Conservation (phyloP, 257 asterid genomes). For the Echium plantagineum region DNA sequence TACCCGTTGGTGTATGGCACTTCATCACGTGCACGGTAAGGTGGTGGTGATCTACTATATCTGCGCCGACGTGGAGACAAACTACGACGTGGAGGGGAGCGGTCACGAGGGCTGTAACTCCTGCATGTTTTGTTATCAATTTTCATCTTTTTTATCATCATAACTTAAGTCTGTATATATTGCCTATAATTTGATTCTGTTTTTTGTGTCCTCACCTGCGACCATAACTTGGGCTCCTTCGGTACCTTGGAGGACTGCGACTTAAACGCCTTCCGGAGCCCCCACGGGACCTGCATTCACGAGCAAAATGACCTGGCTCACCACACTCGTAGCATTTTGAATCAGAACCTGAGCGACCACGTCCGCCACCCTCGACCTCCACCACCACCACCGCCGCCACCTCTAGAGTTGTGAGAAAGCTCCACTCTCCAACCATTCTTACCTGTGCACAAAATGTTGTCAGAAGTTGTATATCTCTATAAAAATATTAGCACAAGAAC, state of each 20-base stretch:
- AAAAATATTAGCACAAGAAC: not conserved
- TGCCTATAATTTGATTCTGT: not conserved
- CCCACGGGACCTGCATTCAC: conserved; percentile 68
- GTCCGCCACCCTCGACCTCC: conserved; percentile 58
- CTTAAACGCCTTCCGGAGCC: conserved; percentile 82
- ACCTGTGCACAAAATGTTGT: conserved; percentile 25
- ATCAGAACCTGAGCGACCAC: conserved; percentile 77
- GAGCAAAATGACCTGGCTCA: conserved; percentile 95
- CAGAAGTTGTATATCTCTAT: too few species aligned
- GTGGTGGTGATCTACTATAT: conserved; percentile 53
- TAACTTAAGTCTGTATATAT: too few species aligned
- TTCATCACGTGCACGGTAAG: conserved; percentile 74
- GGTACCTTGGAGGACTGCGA: conserved; percentile 74
- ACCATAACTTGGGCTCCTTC: conserved; percentile 61
- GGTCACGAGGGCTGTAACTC: conserved; percentile 77
- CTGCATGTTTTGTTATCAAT: conserved; percentile 21
- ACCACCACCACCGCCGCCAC: conserved; percentile 44
- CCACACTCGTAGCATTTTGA: conserved; percentile 93
- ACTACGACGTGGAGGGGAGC: conserved; percentile 77
- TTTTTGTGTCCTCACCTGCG: conserved; percentile 41
- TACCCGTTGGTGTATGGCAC: conserved; percentile 71
- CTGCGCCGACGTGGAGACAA: conserved; percentile 72
- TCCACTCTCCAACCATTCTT: conserved; percentile 97
- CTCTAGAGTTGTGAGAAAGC: conserved; percentile 77
- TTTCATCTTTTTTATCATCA: too few species aligned